Base-by-base conservation (phyloP, 306 rosid genomes). In the Sesbania bispinosa region DNA sequence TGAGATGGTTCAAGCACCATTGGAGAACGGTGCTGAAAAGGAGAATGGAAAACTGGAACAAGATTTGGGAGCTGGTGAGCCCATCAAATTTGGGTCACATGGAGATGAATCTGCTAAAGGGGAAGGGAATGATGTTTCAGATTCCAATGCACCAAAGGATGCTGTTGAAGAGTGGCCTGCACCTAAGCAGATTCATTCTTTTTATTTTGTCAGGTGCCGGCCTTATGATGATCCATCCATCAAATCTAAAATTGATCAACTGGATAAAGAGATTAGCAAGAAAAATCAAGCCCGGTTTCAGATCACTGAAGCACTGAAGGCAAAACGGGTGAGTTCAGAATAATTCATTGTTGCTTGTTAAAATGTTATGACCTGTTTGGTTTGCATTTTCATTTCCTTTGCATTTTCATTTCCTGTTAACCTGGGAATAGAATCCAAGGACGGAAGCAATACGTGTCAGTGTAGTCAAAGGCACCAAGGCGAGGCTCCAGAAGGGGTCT, bases 111-210 rank as follows among this genome's bases (percentile, higher is more conserved):
- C 90, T 14, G 84, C 79, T 2, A 94, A 91, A 47, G 79, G 19
- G 69, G 87, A 79, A 46, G 85, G 45, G 38, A 84, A 77, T 43
- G 77, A 53, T 57, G 88, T 80, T 76, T 70, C 82, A 2, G 91
- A 41, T 7, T 45, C 84, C 10, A 79, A 77, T 69, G 54, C 67
- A 69, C 97, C 92, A 0, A 85, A 85, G 76, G 86, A 91, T 45
- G 97, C 91, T 13, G 88, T 71, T 43, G 97, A 89, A 36, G 99
- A 95, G 58, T 95, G 99, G 99, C 99, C 99, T 80, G 95, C 93
- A 1, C 90, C 95, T 19, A 84, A 83, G 97, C 97, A 94, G 86
- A 76, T 85, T 58, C 88, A 86, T 88, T 67, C 67, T 5, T 91
- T 91, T 43, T 95, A 85, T 35, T 88, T 95, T 66, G 71, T 88